Base-by-base conservation (phyloP, 169 alveolate genomes). In the Babesia bigemina region DNA sequence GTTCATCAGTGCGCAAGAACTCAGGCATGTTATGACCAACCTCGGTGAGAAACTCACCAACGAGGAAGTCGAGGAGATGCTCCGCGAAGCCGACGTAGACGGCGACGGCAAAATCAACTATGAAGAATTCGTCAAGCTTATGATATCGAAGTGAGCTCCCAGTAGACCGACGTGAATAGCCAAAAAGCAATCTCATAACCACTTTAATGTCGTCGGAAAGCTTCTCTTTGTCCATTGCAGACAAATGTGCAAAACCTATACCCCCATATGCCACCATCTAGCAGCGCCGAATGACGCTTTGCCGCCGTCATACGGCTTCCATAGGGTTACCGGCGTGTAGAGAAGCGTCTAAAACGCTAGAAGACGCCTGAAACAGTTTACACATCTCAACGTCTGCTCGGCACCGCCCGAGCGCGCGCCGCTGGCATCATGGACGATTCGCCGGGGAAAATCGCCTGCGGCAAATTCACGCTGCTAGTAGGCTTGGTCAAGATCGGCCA, bases 41-140 rank as follows among this genome's bases (percentile, higher is more conserved):
- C 89, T 97, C 83, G 99, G 99, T 24, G 99, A 97, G 84, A 96
- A 97, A 84, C 90, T 98, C 58, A 97, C 99, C 39, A 98, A 97
- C 86, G 99, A 98, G 86, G 99, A 97, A 75, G 99, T 98, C 60
- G 99, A 97, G 79, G 99, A 98, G 92, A 97, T 98, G 99, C 95
- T 98, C 70, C 91, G 98, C 75, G 99, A 97, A 87, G 99, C 99
- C 62, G 99, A 97, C 81, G 96, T 96, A 36, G 99, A 98, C 82
- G 99, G 99, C 19, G 99, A 98, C 91, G 99, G 99, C 33, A 98
- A 95, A 58, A 98, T 98, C 91, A 96, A 96, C 94, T 98, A 96
- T 85, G 99, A 96, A 74, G 99, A 97, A 87, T 97, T 97, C 88
- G 99, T 96, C 47, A 96, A 96, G 88, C 97, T 98, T 98, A 96